Evolutionary conservation across 805 yeast species (phyloP).

Genomic region (Kodamaea leandrae): DNA sequence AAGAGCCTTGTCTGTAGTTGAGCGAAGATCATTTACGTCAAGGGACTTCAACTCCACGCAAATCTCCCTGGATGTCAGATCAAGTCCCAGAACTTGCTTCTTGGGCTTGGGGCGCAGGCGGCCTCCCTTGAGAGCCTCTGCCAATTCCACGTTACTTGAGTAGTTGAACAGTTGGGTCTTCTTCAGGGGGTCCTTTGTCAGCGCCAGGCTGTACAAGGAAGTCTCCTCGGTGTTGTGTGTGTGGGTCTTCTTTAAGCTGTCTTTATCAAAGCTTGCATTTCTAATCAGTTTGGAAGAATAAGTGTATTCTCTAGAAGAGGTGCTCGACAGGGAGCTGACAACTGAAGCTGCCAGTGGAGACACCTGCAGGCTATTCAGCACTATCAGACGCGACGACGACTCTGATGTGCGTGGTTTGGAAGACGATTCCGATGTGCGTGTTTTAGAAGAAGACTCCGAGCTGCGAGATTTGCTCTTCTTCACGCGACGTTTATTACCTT

Average conservation of each 20-base stretch:
- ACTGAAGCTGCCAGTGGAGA: background rate
- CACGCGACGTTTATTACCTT: slow-evolving; percentile 8
- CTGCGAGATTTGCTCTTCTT: background rate
- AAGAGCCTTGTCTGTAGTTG: no score
- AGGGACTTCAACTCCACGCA: no score
- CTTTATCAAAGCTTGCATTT: background rate
- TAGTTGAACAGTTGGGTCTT: background rate
- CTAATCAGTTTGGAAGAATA: background rate
- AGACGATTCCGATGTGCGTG: no score
- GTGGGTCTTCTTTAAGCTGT: background rate
- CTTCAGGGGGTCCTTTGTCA: background rate
- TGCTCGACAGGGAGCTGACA: background rate
- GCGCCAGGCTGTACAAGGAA: slow-evolving; percentile 1
- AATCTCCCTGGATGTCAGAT: background rate
- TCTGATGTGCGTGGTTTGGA: background rate
- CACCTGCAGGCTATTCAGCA: background rate
- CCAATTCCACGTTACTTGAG: background rate
- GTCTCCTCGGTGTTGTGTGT: background rate
- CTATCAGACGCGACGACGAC: no score
- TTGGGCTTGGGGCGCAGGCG: background rate
- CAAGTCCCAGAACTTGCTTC: background rate
- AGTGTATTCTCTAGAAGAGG: background rate
- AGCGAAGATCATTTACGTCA: no score
- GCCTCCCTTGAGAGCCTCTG: background rate
- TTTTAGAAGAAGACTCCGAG: no score